Conservation (phyloP, 1,284 basidiomycete genomes). For the Ceratobasidium sp. region DNA sequence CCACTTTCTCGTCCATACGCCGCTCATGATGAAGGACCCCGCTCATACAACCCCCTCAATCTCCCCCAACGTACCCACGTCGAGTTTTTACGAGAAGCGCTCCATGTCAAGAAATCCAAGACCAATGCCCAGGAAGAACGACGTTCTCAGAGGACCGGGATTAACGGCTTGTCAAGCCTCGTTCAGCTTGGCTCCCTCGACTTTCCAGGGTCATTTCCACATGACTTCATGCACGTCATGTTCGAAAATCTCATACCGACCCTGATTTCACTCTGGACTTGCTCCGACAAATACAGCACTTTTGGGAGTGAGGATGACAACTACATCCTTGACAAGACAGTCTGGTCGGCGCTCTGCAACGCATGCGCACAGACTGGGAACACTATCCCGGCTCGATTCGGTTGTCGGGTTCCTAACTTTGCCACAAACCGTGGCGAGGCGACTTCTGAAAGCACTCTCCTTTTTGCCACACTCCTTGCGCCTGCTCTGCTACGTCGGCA, state of each 20-base stretch:
- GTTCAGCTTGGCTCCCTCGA: conserved; percentile 49
- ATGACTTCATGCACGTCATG: conserved; percentile 58
- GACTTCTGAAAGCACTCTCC: conserved; percentile 51
- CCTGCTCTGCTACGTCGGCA: conserved; percentile 52
- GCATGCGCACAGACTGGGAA: conserved; percentile 47
- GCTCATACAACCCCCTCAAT: not conserved
- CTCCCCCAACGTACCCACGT: conserved; percentile 38
- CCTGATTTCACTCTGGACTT: conserved; percentile 44
- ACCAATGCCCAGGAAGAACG: not conserved
- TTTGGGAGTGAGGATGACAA: conserved; percentile 49
- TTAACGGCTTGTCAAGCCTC: conserved; percentile 20
- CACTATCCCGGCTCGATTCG: conserved; percentile 55
- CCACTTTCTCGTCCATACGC: conserved; percentile 19
- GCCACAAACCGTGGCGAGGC: conserved; percentile 46
- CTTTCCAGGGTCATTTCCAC: conserved; percentile 55
- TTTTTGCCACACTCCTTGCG: conserved; percentile 54
- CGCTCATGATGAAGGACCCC: not conserved
- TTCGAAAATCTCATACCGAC: conserved; percentile 52
- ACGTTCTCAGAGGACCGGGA: not conserved
- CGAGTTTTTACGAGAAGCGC: conserved; percentile 17
- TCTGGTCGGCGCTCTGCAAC: conserved; percentile 54
- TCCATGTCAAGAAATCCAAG: not conserved
- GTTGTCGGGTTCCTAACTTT: conserved; percentile 52
- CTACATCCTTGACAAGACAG: conserved; percentile 48
- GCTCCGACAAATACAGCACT: conserved; percentile 54